phyloP scores from a whole-genome alignment of 352 stramenopile genomes.

The Thalassiosira ordinaria region DNA sequence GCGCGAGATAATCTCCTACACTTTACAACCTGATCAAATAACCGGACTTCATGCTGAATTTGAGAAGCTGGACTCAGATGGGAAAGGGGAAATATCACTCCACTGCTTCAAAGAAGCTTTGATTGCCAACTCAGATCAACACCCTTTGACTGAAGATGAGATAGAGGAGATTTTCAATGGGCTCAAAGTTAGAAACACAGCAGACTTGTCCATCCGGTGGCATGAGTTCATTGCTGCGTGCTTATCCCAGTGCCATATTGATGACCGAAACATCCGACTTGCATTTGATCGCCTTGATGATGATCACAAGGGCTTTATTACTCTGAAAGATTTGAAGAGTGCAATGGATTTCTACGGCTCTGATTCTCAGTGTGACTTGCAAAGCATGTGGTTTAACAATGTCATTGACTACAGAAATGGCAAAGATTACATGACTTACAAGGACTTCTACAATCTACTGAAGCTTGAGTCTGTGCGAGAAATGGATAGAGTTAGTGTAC shows the following conservation, averaged over 20 bases:
- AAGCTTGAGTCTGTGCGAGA: slow-evolving; percentile 6
- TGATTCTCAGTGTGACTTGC: slow-evolving; percentile 85
- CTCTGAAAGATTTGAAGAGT: slow-evolving; percentile 84
- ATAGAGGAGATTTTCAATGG: slow-evolving; percentile 86
- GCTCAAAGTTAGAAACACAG: slow-evolving; percentile 75
- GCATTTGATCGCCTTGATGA: slow-evolving; percentile 89
- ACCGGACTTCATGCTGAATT: slow-evolving; percentile 85
- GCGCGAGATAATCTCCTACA: slow-evolving; percentile 84
- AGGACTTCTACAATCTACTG: slow-evolving; percentile 34
- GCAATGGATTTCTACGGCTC: slow-evolving; percentile 25
- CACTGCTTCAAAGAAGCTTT: slow-evolving; percentile 76
- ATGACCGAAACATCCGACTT: slow-evolving; percentile 83
- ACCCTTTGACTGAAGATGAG: slow-evolving; percentile 80
- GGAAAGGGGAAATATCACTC: slow-evolving; percentile 86
- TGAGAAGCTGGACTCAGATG: slow-evolving; percentile 85
- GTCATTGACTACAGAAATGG: slow-evolving; percentile 25
- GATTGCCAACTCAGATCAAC: slow-evolving; percentile 76
- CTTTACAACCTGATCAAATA: slow-evolving; percentile 85
- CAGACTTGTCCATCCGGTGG: slow-evolving; percentile 84
- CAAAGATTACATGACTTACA: slow-evolving; percentile 39
- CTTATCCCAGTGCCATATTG: slow-evolving; percentile 81
- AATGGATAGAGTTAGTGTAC: background rate
- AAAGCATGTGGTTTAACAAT: slow-evolving; percentile 32
- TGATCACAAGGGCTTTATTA: slow-evolving; percentile 92
- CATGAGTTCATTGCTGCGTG: slow-evolving; percentile 88